Conservation (phyloP, 2,329 filamentous ascomycete species). For the Epichloe sibirici region DNA sequence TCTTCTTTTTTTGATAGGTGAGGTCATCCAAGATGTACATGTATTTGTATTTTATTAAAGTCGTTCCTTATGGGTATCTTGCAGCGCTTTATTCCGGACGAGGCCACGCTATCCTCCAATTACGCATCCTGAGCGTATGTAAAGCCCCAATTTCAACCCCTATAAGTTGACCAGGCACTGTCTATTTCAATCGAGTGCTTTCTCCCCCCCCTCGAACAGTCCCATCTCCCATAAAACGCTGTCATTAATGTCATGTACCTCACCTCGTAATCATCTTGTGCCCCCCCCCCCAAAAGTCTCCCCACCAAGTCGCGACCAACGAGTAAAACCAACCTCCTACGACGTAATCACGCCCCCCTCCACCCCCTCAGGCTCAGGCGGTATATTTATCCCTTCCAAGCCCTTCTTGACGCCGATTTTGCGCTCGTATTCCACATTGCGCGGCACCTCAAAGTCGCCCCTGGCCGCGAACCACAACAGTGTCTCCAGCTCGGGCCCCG, state of each 20-base stretch:
- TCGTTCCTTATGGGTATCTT: no score
- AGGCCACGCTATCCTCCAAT: no score
- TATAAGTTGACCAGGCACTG: no score
- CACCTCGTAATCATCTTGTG: background rate
- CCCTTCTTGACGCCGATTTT: slow-evolving; percentile 21
- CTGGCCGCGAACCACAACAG: slow-evolving; percentile 33
- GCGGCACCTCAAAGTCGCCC: slow-evolving; percentile 32
- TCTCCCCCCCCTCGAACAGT: no score
- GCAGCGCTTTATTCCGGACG: no score
- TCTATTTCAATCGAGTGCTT: no score
- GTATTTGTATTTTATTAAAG: no score
- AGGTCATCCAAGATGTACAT: no score
- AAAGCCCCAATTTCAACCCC: no score
- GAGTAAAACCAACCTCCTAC: slow-evolving; percentile 4
- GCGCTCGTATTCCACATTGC: slow-evolving; percentile 31
- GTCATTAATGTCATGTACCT: background rate
- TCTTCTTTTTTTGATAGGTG: no score
- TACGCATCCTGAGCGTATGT: no score
- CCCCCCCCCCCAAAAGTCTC: slow-evolving; percentile 37
- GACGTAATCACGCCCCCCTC: slow-evolving; percentile 9
- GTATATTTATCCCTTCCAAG: slow-evolving; percentile 23
- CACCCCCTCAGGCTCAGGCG: slow-evolving; percentile 10
- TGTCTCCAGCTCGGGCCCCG: slow-evolving; percentile 32
- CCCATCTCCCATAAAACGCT: no score
- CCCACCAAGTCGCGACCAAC: background rate